Evolutionary conservation across 1,284 basidiomycete genomes (phyloP).

Genomic region (Porogramme epimiltina): DNA sequence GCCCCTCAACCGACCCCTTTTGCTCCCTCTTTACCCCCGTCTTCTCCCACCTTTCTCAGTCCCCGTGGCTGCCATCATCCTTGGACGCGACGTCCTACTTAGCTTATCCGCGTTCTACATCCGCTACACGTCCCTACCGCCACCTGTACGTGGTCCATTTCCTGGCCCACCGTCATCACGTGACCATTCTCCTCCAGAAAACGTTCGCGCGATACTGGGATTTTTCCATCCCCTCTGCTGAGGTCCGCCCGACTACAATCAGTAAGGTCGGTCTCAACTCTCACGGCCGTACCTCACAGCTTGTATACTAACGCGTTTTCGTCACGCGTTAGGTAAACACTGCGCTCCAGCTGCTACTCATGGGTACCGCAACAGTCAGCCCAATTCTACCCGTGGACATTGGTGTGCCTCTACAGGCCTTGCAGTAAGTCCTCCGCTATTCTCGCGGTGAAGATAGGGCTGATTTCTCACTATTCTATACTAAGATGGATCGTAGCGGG

Average conservation of each 20-base stretch:
- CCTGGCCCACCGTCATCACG: constrained; percentile 1
- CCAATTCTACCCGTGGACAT: constrained; percentile 77
- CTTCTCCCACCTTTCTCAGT: constrained; percentile 46
- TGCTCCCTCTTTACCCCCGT: background rate
- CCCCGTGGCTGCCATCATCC: constrained; percentile 82
- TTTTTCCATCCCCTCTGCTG: constrained; percentile 91
- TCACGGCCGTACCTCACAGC: background rate
- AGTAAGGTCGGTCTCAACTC: constrained; percentile 67
- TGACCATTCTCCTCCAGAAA: constrained; percentile 57
- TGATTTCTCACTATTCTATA: constrained; percentile 1
- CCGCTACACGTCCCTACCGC: constrained; percentile 86
- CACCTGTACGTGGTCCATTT: constrained; percentile 62
- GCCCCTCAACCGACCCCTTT: background rate
- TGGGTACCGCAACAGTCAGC: constrained; percentile 86
- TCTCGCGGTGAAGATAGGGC: background rate
- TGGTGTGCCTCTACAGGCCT: constrained; percentile 51
- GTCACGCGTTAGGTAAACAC: constrained; percentile 80
- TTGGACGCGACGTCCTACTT: constrained; percentile 88
- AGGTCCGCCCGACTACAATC: constrained; percentile 87
- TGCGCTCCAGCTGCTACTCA: constrained; percentile 86
- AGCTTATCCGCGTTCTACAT: constrained; percentile 93
- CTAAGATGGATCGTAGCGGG: constrained; percentile 84
- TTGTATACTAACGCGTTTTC: background rate
- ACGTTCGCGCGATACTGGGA: constrained; percentile 93
- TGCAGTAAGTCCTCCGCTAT: constrained; percentile 57